Conservation (phyloP, 2,329 filamentous ascomycete species). For the Aspergillus sclerotialis region DNA sequence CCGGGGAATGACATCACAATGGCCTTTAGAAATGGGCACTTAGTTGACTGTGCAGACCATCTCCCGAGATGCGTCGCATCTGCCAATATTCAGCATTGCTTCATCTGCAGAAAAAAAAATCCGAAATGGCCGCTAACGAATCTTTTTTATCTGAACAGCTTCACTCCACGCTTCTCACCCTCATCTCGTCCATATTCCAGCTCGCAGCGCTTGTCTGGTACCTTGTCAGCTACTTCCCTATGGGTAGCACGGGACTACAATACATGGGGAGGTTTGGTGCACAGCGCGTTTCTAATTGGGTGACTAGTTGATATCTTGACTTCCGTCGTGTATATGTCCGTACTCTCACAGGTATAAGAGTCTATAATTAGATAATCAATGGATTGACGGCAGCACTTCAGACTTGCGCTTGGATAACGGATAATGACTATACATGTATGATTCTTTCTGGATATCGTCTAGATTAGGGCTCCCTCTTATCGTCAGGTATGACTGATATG, state of each 20-base stretch:
- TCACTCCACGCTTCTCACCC: constrained; percentile 74
- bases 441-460: too few relatives aligned
- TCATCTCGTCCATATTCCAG: constrained; percentile 77
- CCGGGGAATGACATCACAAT: neutral
- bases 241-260: constrained; percentile 83
- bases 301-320: constrained; percentile 55
- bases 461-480: too few relatives aligned
- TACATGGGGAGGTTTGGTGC: constrained; percentile 82
- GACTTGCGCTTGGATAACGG: too few relatives aligned
- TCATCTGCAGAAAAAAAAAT: constrained; percentile 5
- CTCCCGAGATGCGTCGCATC: too few relatives aligned
- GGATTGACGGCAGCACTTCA: too few relatives aligned
- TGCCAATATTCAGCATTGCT: constrained; percentile 6
- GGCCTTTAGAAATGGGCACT: neutral
- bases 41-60: constrained; percentile 1
- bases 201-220: constrained; percentile 84
- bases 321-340: neutral
- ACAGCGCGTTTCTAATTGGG: constrained; percentile 78
- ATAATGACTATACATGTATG: too few relatives aligned
- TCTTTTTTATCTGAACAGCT: too few relatives aligned
- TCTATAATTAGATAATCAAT: neutral
- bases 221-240: constrained; percentile 93
- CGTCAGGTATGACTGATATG: too few relatives aligned
- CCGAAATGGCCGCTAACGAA: too few relatives aligned
- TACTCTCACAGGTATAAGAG: neutral